phyloP scores from a whole-genome alignment of 257 asterid species.

The Verbena officinalis region DNA sequence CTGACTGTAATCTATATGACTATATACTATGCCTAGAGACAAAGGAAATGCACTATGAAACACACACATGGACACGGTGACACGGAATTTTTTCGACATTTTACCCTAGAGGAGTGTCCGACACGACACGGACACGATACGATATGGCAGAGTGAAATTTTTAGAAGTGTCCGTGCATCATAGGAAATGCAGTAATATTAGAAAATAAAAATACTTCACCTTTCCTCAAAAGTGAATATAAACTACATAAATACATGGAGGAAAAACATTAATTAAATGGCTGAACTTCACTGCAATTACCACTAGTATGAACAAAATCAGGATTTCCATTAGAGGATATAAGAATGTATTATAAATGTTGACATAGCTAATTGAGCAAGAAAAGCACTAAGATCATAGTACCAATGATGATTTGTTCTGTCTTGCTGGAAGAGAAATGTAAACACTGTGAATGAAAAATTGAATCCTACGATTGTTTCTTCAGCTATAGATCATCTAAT shows the following conservation, averaged over 20 bases:
- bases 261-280: slow-evolving; percentile 5
- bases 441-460: neutral
- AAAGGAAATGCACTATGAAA: no score
- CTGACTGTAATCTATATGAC: no score
- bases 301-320: slow-evolving; percentile 3
- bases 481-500: slow-evolving; percentile 26
- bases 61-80: no score
- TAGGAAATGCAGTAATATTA: neutral
- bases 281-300: neutral
- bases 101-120: no score
- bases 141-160: no score
- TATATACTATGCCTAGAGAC: no score
- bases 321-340: neutral
- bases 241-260: neutral
- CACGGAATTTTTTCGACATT: no score
- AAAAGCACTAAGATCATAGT: neutral
- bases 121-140: no score
- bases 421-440: slow-evolving; percentile 9
- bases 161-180: no score
- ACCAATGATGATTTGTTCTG: neutral
- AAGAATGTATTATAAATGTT: slow-evolving; percentile 14
- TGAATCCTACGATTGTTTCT: slow-evolving; percentile 3
- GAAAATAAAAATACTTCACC: neutral
- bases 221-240: slow-evolving; percentile 1
- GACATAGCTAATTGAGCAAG: slow-evolving; percentile 1